A percentile compares a stretch with the other conserved stretches of the same genome.
Evolutionary conservation across 805 yeast genomes (phyloP).

Genomic region (Schwanniomyces pseudopolymorphus): DNA sequence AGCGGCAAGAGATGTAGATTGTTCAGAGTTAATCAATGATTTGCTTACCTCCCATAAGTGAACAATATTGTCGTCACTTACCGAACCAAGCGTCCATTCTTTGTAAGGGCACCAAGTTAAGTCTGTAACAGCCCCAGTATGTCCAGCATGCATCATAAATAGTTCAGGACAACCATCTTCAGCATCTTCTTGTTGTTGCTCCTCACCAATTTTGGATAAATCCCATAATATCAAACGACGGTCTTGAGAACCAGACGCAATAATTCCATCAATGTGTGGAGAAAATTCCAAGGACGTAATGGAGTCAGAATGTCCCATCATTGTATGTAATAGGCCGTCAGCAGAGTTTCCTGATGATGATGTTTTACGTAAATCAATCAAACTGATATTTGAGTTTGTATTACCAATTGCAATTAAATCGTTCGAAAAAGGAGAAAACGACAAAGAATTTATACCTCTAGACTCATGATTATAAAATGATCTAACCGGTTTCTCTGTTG

Average conservation of each 20-base stretch:
- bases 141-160: slow-evolving; percentile 92
- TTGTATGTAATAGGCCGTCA: slow-evolving; percentile 55
- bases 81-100: slow-evolving; percentile 76
- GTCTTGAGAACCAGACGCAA: slow-evolving; percentile 77
- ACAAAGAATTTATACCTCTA: slow-evolving; percentile 56
- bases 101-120: slow-evolving; percentile 66
- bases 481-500: slow-evolving; percentile 23
- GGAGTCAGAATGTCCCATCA: slow-evolving; percentile 77
- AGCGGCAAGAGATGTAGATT: slow-evolving; percentile 11
- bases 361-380: slow-evolving; percentile 62
- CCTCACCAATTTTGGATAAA: slow-evolving; percentile 73
- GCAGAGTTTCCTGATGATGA: slow-evolving; percentile 7
- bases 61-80: slow-evolving; percentile 60
- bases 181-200: slow-evolving; percentile 81
- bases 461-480: slow-evolving; percentile 25
- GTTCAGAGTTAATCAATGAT: slow-evolving; percentile 22
- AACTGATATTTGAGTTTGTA: slow-evolving; percentile 60
- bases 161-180: slow-evolving; percentile 90
- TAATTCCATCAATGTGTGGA: slow-evolving; percentile 71
- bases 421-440: slow-evolving; percentile 62
- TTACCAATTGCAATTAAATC: slow-evolving; percentile 70
- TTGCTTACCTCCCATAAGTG: slow-evolving; percentile 55
- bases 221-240: slow-evolving; percentile 83
- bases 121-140: slow-evolving; percentile 74
- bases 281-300: slow-evolving; percentile 77